A percentile compares a stretch with the other conserved stretches of the same genome.
phyloP scores from a whole-genome alignment of 441 rosid genomes.

The Populus hybrid region DNA sequence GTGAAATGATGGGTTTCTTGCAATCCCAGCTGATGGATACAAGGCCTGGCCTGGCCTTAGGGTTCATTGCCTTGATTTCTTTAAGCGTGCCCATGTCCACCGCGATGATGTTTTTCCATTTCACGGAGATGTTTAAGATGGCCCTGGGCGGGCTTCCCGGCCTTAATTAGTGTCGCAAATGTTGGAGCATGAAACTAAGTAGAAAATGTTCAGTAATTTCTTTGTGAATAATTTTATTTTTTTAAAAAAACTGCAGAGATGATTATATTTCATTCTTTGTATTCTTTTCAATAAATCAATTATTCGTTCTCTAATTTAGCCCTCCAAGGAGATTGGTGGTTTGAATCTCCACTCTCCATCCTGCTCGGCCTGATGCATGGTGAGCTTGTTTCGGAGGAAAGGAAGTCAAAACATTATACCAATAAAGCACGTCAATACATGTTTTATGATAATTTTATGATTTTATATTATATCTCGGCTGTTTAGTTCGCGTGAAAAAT shows the following conservation, averaged over 20 bases:
- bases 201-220: neutral
- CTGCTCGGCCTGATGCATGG: too few species aligned
- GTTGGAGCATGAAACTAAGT: neutral
- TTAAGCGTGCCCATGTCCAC: constrained; percentile 49
- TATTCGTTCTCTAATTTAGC: too few species aligned
- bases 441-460: too few species aligned
- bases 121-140: constrained; percentile 20
- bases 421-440: too few species aligned
- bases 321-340: too few species aligned
- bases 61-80: constrained; percentile 32
- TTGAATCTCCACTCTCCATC: too few species aligned
- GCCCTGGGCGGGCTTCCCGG: constrained; percentile 13
- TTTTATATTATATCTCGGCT: too few species aligned
- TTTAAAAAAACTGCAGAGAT: neutral
- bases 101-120: constrained; percentile 25
- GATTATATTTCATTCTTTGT: neutral
- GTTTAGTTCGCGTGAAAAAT: too few species aligned
- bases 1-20: constrained; percentile 41
- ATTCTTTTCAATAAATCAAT: neutral
- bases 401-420: too few species aligned
- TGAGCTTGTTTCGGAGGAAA: too few species aligned
- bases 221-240: neutral
- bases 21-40: constrained; percentile 60
- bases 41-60: constrained; percentile 57
- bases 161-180: neutral